phyloP scores from a whole-genome alignment of 257 asterid species.

The Nicotiana tabacum region DNA sequence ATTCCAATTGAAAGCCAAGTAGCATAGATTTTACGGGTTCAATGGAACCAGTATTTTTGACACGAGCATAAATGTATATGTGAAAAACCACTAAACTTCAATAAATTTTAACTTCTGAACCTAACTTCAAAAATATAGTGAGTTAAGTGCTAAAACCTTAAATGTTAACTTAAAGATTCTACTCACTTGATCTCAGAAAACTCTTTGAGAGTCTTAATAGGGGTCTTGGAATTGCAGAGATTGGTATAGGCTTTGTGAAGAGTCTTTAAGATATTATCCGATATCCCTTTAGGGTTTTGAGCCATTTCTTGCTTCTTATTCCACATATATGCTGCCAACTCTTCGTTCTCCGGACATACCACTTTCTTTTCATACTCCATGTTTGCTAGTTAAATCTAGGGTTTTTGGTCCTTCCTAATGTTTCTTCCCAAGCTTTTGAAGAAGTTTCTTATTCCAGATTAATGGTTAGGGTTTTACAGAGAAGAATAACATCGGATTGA shows the following conservation, averaged over 20 bases:
- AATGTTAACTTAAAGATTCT: neutral
- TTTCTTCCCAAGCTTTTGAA: neutral
- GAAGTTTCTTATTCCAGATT: neutral
- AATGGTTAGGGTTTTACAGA: neutral
- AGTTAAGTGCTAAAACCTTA: too few relatives aligned
- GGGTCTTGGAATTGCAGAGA: constrained; percentile 52
- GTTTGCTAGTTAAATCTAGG: neutral
- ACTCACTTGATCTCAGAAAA: constrained; percentile 77
- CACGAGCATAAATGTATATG: too few relatives aligned
- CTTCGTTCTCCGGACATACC: constrained; percentile 62
- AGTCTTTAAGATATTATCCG: constrained; percentile 66
- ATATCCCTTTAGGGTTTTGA: constrained; percentile 60
- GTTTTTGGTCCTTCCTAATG: neutral
- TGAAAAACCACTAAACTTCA: too few relatives aligned
- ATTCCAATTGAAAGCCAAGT: too few relatives aligned
- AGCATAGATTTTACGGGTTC: too few relatives aligned
- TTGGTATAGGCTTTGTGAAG: constrained; percentile 66
- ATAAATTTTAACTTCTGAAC: too few relatives aligned
- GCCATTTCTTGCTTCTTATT: constrained; percentile 67
- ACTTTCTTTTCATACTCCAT: constrained; percentile 47
- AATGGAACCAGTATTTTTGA: too few relatives aligned
- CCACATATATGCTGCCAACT: constrained; percentile 55
- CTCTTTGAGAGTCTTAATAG: constrained; percentile 59
- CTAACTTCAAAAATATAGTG: too few relatives aligned
- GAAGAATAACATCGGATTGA: neutral